Conservation (phyloP, 148 eudicot species). For the Silene latifolia region DNA sequence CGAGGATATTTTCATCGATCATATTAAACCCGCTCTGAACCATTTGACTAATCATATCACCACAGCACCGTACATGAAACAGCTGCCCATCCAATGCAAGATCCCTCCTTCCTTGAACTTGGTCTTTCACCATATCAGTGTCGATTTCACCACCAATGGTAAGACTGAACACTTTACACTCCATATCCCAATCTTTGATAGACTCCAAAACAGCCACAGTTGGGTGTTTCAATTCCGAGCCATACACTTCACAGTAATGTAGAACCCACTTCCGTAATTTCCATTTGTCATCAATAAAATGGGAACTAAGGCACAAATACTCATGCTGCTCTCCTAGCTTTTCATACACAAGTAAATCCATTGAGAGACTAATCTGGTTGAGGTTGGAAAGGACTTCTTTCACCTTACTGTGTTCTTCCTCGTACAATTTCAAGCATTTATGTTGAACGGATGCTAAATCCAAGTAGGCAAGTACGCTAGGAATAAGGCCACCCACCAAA, state of each 20-base stretch:
- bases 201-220: neutral
- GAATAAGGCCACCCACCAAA: neutral
- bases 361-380: conserved; percentile 18
- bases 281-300: conserved; percentile 16
- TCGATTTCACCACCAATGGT: neutral
- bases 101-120: neutral
- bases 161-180: neutral
- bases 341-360: conserved; percentile 8
- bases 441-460: neutral
- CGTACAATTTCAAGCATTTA: conserved; percentile 16
- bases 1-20: conserved; percentile 11
- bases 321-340: neutral
- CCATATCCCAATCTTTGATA: neutral
- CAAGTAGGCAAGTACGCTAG: neutral
- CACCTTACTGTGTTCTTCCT: neutral
- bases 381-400: conserved; percentile 11
- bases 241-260: neutral
- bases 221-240: neutral
- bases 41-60: conserved; percentile 17
- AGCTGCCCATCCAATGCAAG: conserved; percentile 24
- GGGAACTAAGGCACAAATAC: conserved; percentile 16
- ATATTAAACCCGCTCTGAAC: conserved; percentile 14
- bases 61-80: conserved; percentile 23
- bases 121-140: neutral
- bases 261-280: neutral